A percentile compares a stretch with the other conserved stretches of the same genome.
Conservation (phyloP, 257 asterid genomes). For the Lantana camara region DNA sequence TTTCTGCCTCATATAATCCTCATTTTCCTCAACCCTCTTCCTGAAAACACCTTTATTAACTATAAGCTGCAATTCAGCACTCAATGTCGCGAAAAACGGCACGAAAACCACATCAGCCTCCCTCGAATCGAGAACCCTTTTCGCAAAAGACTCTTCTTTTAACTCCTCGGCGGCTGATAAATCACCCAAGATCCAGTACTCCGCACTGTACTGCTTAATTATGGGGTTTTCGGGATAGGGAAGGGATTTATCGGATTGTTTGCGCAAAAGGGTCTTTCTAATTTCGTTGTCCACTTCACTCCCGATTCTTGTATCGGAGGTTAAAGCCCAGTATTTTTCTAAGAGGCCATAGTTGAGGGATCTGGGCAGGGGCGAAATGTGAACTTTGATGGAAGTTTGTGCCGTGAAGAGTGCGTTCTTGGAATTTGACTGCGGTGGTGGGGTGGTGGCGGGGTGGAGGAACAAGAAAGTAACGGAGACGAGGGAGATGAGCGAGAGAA, state of each 20-base stretch:
- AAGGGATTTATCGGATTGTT: conserved; percentile 35
- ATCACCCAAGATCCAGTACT: conserved; percentile 96
- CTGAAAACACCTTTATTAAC: conserved; percentile 77
- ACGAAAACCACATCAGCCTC: conserved; percentile 92
- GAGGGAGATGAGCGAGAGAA: conserved; percentile 51
- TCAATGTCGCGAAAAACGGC: conserved; percentile 87
- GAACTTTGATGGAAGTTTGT: conserved; percentile 57
- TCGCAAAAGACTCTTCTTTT: conserved; percentile 60
- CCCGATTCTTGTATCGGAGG: conserved; percentile 69
- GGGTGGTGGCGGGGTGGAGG: conserved; percentile 33
- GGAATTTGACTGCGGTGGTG: conserved; percentile 29
- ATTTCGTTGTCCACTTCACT: conserved; percentile 83
- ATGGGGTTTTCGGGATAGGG: conserved; percentile 87
- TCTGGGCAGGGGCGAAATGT: conserved; percentile 74
- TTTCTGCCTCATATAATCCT: conserved; percentile 83
- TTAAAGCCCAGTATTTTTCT: conserved; percentile 69
- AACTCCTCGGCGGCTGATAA: conserved; percentile 50
- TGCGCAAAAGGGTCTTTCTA: conserved; percentile 48
- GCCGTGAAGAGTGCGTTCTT: conserved; percentile 31
- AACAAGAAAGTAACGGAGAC: conserved; percentile 41
- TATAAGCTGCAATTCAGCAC: conserved; percentile 88
- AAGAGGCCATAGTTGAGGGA: conserved; percentile 88
- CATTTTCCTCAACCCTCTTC: conserved; percentile 78
- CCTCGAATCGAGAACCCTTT: conserved; percentile 54
- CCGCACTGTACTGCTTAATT: conserved; percentile 92